Evolutionary conservation across 1,284 basidiomycete genomes (phyloP).

Genomic region (Apiotrichum gamsii): DNA sequence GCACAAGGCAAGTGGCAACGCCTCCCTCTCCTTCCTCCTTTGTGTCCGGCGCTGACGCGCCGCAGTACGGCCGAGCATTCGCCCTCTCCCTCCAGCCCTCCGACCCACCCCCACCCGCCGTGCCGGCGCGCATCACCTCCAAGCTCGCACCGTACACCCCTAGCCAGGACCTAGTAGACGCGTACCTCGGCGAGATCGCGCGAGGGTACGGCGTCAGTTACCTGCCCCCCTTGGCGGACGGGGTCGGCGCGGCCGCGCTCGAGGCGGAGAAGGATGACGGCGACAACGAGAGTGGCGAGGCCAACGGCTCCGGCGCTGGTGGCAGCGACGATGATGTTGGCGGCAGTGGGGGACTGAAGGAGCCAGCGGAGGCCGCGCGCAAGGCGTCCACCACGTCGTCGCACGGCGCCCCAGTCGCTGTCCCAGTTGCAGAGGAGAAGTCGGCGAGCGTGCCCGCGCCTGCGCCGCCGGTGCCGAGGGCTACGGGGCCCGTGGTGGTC

Average conservation of each 20-base stretch:
- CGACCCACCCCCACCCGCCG: constrained; percentile 50
- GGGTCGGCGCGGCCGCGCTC: not conserved
- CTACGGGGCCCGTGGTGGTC: constrained; percentile 3
- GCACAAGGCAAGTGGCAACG: constrained; percentile 59
- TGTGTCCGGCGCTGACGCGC: no score
- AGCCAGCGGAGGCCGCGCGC: constrained; percentile 29
- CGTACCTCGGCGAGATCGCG: constrained; percentile 80
- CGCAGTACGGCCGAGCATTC: constrained; percentile 42
- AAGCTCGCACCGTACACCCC: constrained; percentile 70
- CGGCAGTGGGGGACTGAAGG: constrained; percentile 22
- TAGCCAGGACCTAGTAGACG: constrained; percentile 67
- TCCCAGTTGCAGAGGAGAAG: constrained; percentile 19
- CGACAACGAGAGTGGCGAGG: constrained; percentile 29
- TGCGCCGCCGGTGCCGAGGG: not conserved
- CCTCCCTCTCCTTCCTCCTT: no score
- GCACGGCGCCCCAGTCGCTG: no score
- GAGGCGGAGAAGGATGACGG: constrained; percentile 13
- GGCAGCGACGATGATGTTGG: constrained; percentile 28
- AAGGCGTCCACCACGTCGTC: no score
- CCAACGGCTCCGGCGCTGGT: constrained; percentile 30
- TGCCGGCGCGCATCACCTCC: constrained; percentile 49
- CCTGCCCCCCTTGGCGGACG: constrained; percentile 47
- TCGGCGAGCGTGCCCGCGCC: not conserved
- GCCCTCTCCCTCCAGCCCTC: constrained; percentile 46
- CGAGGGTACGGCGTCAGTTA: constrained; percentile 77